phyloP scores from a whole-genome alignment of 31 red algal species.

The Asparagopsis taxiformis region DNA sequence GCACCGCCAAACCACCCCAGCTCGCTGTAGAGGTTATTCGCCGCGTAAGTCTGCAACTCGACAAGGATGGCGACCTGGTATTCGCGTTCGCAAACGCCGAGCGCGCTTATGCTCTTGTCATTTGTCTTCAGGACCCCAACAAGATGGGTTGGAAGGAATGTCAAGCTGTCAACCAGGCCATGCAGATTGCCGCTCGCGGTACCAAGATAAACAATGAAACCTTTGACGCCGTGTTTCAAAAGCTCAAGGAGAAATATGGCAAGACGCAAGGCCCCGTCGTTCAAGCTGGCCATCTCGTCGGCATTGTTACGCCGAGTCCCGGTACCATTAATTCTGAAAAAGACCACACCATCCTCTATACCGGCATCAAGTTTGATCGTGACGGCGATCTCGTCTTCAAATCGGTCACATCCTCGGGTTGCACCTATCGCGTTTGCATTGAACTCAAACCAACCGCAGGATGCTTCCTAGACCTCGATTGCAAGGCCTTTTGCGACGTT shows the following conservation, averaged over 20 bases:
- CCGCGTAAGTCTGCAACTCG: too few relatives aligned
- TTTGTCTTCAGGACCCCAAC: neutral
- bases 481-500: neutral
- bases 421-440: neutral
- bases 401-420: neutral
- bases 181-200: neutral
- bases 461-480: neutral
- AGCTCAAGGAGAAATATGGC: neutral
- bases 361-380: neutral
- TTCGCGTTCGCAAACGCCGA: too few relatives aligned
- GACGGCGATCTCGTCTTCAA: neutral
- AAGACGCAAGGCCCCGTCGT: neutral
- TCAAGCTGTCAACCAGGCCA: neutral
- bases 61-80: too few relatives aligned
- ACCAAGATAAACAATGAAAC: neutral
- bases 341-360: neutral
- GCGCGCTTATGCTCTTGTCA: too few relatives aligned
- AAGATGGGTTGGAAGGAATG: slow-evolving; percentile 12
- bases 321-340: neutral
- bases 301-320: neutral
- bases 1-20: too few relatives aligned
- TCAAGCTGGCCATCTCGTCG: neutral
- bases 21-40: too few relatives aligned
- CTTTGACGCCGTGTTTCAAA: neutral
- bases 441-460: neutral